These are phyloP conservation scores for Scleroderma citrinum DNA, from an alignment of 768 basidiomycete species.

Conservation along the genomic window DNA sequence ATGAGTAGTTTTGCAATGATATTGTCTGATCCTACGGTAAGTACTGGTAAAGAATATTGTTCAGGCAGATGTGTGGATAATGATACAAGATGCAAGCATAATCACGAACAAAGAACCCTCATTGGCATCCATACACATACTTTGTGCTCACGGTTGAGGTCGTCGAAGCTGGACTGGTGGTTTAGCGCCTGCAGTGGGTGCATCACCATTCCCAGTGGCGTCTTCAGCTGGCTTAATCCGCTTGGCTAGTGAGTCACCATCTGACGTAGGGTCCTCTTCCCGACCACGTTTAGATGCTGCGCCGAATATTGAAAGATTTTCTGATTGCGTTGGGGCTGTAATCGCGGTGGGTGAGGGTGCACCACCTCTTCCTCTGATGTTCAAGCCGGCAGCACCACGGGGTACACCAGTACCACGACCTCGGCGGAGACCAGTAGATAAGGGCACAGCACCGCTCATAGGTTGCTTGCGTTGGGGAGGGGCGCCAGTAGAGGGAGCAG, in stretches of 20 bases:
- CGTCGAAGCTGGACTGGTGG: conserved; percentile 32
- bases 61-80: conserved; percentile 11
- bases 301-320: conserved; percentile 54
- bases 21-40: background rate
- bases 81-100: conserved; percentile 14
- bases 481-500: background rate
- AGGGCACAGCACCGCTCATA: conserved; percentile 25
- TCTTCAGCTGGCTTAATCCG: conserved; percentile 51
- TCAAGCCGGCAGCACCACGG: conserved; percentile 24
- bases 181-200: conserved; percentile 17
- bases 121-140: too few species aligned
- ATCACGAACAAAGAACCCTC: background rate
- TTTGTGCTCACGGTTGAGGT: conserved; percentile 18
- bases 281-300: conserved; percentile 61
- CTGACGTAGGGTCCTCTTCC: conserved; percentile 44
- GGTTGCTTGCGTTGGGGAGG: conserved; percentile 3
- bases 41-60: background rate
- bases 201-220: background rate
- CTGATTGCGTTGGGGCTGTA: conserved; percentile 24
- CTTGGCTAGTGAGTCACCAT: conserved; percentile 56
- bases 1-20: too few species aligned
- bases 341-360: conserved; percentile 24
- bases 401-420: conserved; percentile 32
- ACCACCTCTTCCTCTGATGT: conserved; percentile 24
- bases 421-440: conserved; percentile 18